Base-by-base conservation (phyloP, 2,329 filamentous ascomycete species). In the Zopfia rhizophila region DNA sequence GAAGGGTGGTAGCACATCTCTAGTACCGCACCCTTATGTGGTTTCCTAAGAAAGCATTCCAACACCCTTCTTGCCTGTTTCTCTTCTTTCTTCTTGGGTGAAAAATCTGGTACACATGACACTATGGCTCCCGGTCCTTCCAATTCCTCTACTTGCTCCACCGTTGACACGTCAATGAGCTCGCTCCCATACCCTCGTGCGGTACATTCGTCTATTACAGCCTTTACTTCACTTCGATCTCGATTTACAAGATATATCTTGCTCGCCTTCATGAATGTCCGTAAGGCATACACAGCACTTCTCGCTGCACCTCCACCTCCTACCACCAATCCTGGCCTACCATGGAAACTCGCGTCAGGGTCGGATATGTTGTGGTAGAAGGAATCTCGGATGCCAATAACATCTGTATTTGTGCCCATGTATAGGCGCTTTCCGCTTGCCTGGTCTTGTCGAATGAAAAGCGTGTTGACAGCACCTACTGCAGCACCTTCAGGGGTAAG, bases 1-100 rank as follows among this genome's bases (percentile, higher is more conserved):
- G 78, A 69, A 0, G 89, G 89, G 65, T 91, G 89, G 67, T 92
- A 92, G 76, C 88, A 91, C 89, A 93, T 92, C 70, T 92, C 89
- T 48, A 92, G 68, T 45, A 92, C 82, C 5, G 84, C 84, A 5
- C 87, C 88, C 70, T 87, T 87, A 50, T 80, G 72, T 21, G 75
- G 63, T 41, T 77, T 78, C 18, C 55, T 55, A 23, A 82, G 48
- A 38, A 82, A 80, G 3, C 74, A 68, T 59, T 83, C 77, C 0
- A 80, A 69, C 0, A 90, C 78, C 1, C 70, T 67, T 1, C 89
- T 75, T 3, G 87, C 83, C 29, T 76, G 73, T 19, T 78, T 74
- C 75, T 94, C 89, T 19, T 79, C 80, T 2, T 76, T 69, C 0
- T 84, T 87, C 58, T 77, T 77, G 0, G 90, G 89, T n/a, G 85